These are phyloP conservation scores for Tylopilus sp. DNA, from an alignment of 768 basidiomycete genomes.

Conservation along the genomic window DNA sequence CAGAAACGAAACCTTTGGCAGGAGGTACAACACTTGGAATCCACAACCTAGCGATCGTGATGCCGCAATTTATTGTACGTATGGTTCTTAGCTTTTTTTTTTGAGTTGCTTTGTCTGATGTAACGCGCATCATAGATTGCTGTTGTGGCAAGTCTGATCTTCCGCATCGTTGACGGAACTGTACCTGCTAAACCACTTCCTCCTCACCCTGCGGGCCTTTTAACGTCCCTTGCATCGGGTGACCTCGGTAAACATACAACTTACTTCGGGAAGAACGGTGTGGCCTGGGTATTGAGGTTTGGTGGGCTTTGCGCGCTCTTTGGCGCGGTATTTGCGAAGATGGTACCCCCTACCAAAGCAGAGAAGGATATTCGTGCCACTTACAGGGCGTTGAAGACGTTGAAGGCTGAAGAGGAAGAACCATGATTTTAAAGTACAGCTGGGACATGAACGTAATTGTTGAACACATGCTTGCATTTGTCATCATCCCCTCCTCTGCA, in stretches of 20 bases:
- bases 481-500: background rate
- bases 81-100: background rate
- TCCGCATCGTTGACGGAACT: constrained; percentile 69
- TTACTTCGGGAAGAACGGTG: constrained; percentile 82
- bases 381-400: constrained; percentile 73
- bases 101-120: background rate
- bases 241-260: constrained; percentile 45
- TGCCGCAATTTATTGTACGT: constrained; percentile 90
- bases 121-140: constrained; percentile 58
- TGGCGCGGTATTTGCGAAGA: constrained; percentile 75
- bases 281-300: constrained; percentile 91
- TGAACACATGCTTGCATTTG: constrained; percentile 17
- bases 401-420: constrained; percentile 56
- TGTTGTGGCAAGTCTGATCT: constrained; percentile 81
- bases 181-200: constrained; percentile 8
- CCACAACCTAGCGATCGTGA: constrained; percentile 92
- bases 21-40: constrained; percentile 94
- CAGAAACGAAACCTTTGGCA: constrained; percentile 50
- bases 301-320: constrained; percentile 83
- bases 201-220: constrained; percentile 35
- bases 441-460: background rate
- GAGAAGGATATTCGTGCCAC: constrained; percentile 87
- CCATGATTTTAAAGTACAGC: constrained; percentile 32
- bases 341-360: constrained; percentile 84
- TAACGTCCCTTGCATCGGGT: constrained; percentile 1